Percentiles rank a stretch among this genome's conserved stretches.
Conservation (phyloP, 768 basidiomycete genomes). For the Lyophyllum decastes region DNA sequence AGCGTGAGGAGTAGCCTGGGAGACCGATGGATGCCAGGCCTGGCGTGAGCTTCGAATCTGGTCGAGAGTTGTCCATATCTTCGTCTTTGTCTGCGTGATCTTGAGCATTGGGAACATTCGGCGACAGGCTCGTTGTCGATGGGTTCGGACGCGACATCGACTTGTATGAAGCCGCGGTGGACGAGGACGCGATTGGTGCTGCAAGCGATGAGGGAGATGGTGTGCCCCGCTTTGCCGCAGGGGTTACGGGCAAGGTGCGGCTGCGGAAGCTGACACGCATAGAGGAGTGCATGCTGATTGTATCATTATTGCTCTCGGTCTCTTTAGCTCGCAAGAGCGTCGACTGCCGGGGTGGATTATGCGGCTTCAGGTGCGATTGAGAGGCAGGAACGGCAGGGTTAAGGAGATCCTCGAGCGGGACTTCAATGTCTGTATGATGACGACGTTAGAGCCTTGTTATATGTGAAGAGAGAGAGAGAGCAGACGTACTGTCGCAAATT, state of each 20-base stretch:
- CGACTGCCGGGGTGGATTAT: constrained; percentile 17
- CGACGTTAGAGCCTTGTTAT: background rate
- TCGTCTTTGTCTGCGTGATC: constrained; percentile 21
- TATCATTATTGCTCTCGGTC: constrained; percentile 40
- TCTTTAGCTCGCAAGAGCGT: constrained; percentile 27
- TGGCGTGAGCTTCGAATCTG: constrained; percentile 77
- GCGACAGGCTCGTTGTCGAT: constrained; percentile 24
- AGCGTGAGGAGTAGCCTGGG: constrained; percentile 14
- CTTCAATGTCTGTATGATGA: constrained; percentile 68
- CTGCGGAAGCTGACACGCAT: constrained; percentile 46
- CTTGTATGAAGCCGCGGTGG: constrained; percentile 40
- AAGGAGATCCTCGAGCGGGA: constrained; percentile 73
- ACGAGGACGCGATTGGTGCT: constrained; percentile 22
- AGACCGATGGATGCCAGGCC: constrained; percentile 23
- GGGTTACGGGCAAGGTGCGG: constrained; percentile 24
- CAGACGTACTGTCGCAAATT: constrained; percentile 71
- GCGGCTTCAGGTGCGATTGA: constrained; percentile 16
- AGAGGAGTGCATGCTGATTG: constrained; percentile 39
- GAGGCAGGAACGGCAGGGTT: constrained; percentile 36
- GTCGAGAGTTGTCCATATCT: constrained; percentile 41
- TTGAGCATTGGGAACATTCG: constrained; percentile 1
- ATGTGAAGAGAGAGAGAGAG: background rate
- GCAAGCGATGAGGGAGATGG: constrained; percentile 6
- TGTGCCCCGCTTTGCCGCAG: constrained; percentile 14
- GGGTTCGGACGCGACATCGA: constrained; percentile 40